Evolutionary conservation across 108 stramenopile genomes (phyloP), one percentile per base, ranked within the genome.

Genomic region (Licmophora abbreviata): DNA sequence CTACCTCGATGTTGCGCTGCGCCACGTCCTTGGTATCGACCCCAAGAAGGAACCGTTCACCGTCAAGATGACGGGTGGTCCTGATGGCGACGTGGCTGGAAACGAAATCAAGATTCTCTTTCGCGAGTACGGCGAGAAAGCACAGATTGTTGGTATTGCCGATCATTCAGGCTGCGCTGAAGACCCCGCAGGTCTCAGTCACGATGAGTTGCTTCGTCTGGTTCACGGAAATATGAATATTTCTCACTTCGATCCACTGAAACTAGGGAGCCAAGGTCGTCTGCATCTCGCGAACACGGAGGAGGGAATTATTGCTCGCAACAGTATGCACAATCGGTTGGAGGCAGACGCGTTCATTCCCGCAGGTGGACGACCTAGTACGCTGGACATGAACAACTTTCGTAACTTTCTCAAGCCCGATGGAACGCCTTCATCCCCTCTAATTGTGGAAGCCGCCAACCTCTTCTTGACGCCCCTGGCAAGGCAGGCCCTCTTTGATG

Each of bases 361-460:
- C 20, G 93, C 92, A 29, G 98, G 98, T 14, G 98, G 98, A 15
- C 81, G 98, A 4, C 98, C 96, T 10, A 86, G 83, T 51, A 97
- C 98, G 24, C 92, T 99, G 56, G 91, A 97, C 59, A 72, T 62
- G 18, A 73, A 64, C 50, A 96, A 96, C 72, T 94, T 85, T 62
- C 68, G 71, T 41, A 67, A 94, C 28, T 96, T 94, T 66, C 37
- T 92, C 36, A 64, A 69, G 14, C 25, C 48, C 17, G 94, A 92
- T 51, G 94, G 92, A 18, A 77, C 76, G 11, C 90, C 95, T 20
- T 87, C 86, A 3, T 73, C 84, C 24, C 64, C 70, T 31, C 71
- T 99, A 32, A 95, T 99, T 50, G 96, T 97, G 1, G 98, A 99
- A 73, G 98, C 94, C 6, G 96, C 96, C 44, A 97, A 97, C 63